Percentiles rank a stretch among this genome's conserved stretches.
Conservation (phyloP, 306 rosid genomes). For the Corylus americana region DNA sequence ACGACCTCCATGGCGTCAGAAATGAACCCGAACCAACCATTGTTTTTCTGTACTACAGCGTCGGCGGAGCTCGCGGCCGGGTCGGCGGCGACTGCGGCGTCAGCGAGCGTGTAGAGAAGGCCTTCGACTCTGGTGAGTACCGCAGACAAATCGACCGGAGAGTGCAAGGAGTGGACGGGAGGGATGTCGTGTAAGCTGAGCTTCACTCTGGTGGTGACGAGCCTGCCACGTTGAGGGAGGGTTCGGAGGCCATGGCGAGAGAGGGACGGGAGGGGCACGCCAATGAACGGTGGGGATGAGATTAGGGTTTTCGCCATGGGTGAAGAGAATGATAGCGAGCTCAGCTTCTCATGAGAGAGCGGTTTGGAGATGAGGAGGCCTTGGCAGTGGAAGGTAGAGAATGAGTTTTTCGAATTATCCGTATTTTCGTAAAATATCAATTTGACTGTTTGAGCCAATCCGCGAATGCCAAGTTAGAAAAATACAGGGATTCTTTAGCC, state of each 20-base stretch:
- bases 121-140: slow-evolving; percentile 61
- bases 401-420: slow-evolving; percentile 42
- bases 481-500: not conserved
- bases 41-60: slow-evolving; percentile 64
- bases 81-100: slow-evolving; percentile 72
- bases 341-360: slow-evolving; percentile 57
- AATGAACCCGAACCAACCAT: slow-evolving; percentile 95
- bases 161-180: slow-evolving; percentile 49
- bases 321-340: slow-evolving; percentile 18
- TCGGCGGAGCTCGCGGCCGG: slow-evolving; percentile 46
- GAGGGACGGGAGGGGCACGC: slow-evolving; percentile 61
- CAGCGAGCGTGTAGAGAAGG: slow-evolving; percentile 86
- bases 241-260: slow-evolving; percentile 46
- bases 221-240: slow-evolving; percentile 45
- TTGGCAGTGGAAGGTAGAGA: slow-evolving; percentile 21
- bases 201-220: slow-evolving; percentile 58
- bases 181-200: slow-evolving; percentile 84
- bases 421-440: not conserved
- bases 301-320: slow-evolving; percentile 84
- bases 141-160: slow-evolving; percentile 47
- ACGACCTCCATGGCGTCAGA: slow-evolving; percentile 88
- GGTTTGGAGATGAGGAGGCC: slow-evolving; percentile 36
- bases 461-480: not conserved
- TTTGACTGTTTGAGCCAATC: not conserved
- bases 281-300: slow-evolving; percentile 70